Percentiles rank a stretch among this genome's conserved stretches.
Conservation (phyloP, 2,329 filamentous ascomycete genomes). For the Alternaria triticina region DNA sequence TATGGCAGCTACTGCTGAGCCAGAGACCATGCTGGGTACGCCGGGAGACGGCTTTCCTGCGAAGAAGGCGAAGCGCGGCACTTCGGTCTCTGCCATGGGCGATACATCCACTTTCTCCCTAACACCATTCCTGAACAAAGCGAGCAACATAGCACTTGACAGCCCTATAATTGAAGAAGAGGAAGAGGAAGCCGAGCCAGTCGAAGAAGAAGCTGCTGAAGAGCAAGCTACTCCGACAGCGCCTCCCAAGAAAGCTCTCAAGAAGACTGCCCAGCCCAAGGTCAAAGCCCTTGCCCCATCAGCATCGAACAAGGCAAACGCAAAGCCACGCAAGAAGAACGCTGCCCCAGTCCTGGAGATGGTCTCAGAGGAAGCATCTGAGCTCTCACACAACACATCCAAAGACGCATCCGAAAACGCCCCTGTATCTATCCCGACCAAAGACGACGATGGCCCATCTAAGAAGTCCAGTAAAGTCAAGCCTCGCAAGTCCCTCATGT, state of each 20-base stretch:
- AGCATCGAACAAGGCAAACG: conserved; percentile 54
- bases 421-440: conserved; percentile 39
- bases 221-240: conserved; percentile 40
- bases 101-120: conserved; percentile 95
- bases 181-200: conserved; percentile 29
- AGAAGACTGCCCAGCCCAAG: conserved; percentile 40
- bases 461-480: conserved; percentile 49
- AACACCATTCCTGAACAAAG: conserved; percentile 88
- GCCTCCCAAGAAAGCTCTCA: conserved; percentile 36
- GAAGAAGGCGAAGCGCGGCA: conserved; percentile 56
- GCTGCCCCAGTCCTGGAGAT: conserved; percentile 49
- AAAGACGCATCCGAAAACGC: conserved; percentile 50
- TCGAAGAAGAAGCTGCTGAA: conserved; percentile 29
- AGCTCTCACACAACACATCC: conserved; percentile 34
- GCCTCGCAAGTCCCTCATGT: conserved; percentile 56
- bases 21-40: conserved; percentile 57
- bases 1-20: conserved; percentile 52
- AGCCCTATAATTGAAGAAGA: conserved; percentile 48
- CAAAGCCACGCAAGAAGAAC: conserved; percentile 51
- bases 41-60: conserved; percentile 55
- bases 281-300: conserved; percentile 53
- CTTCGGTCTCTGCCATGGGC: conserved; percentile 66
- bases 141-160: conserved; percentile 63
- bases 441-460: conserved; percentile 39
- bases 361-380: conserved; percentile 52